Base-by-base conservation (phyloP, 352 stramenopile species). In the Phytophthora constricta region DNA sequence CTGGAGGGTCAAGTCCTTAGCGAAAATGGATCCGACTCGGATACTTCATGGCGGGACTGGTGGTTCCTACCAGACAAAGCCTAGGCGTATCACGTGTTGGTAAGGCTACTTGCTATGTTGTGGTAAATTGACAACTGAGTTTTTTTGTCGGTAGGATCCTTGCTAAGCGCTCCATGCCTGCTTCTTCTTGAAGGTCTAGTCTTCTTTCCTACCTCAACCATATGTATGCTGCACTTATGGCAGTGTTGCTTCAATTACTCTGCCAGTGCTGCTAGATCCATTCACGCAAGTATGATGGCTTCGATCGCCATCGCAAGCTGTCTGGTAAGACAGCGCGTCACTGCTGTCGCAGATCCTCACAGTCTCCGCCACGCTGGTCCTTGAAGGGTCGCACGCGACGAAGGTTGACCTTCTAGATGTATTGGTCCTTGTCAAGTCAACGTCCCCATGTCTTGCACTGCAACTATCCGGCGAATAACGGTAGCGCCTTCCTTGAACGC, bases 381-480 rank as follows among this genome's bases (percentile, higher is more conserved):
- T 58, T 58, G 4, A 22, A 58, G 9, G 37, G 51, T 11, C 51
- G 51, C 2, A 49, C 51, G 16, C 41, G 27, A 11, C 54, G 54
- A 11, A 61, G 2, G 20, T 49, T 48, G 16, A 58, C 51, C 34
- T 39, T 49, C n/a, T 58, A 25, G 11, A 39, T 37, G 20, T 58
- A 58, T n/a, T 22, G 20, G 1, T 34, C 34, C 39, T 48, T 58
- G 51, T 58, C 51, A 26, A 58, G 51, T 49, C 13, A 58, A 41
- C 33, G 51, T 58, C 8, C 51, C 33, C 0, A 9, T 26, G 7
- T 58, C 51, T 10, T 41, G 51, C 16, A 49, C 22, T 14, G 25
- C 27, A 5, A 53, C 1, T 1, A 53, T 19, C 51, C 51, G 51
- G 37, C 51, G 37, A 23, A 58, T 0, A 58, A 16, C 2, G 37